Base-by-base conservation (phyloP, 73 alveolate species). In the Paramecium octaurelia region DNA sequence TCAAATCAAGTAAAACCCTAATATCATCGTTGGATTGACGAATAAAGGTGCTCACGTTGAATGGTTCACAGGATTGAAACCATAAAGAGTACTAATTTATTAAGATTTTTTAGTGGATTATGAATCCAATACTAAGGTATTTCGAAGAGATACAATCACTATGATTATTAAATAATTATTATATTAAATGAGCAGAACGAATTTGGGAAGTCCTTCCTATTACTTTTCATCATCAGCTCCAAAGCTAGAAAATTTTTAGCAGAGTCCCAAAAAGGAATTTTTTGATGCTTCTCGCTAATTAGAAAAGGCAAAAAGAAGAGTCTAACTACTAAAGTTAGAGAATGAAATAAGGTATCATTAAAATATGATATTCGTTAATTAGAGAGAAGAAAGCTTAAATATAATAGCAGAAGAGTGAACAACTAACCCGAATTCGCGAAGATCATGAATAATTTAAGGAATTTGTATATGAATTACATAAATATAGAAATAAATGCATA, bases 41-140 rank as follows among this genome's bases (percentile, higher is more conserved):
- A 69, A 77, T 44, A 77, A 36, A 23, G 94, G 94, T 16, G 90
- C 94, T 40, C 94, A 89, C 27, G 92, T 89, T n/a, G 86, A 83
- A 54, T 89, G 94, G 94, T 89, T 59, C 11, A 70, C 94, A 1
- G 94, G 94, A 18, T 59, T 70, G 18, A 89, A 77, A 20, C 94
- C 94, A 21, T 9, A 46, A 89, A 89, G 94, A 71, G 93, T 86
- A 86, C n/a, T 11, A 9, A 48, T 58, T 9, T 46, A 21, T 46
- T 48, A n/a, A 58, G 1, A 64, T 64, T 16, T 18, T 0, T 64
- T 64, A 64, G 84, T 80, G 91, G 91, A 80, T 80, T 40, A 80
- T 80, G 91, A 48, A 80, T 48, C 75, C 75, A n/a, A 35, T 80
- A 46, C 43, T 80, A 24, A 80, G 24, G 43, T 80, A 80, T 46